Conservation (phyloP, 352 stramenopile genomes). For the Phytopythium montanum region DNA sequence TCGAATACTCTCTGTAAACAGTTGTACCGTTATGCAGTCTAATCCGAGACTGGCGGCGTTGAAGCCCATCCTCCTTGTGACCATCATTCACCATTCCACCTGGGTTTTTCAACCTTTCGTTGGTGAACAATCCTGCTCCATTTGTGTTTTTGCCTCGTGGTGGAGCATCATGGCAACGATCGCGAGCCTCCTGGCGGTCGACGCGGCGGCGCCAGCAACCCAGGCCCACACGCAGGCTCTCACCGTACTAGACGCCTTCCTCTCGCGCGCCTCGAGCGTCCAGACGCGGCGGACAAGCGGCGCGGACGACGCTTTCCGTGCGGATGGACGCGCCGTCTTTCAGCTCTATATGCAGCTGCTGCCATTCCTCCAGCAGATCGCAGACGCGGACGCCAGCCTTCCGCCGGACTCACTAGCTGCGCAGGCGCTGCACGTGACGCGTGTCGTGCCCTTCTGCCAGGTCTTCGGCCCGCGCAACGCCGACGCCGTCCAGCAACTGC, state of each 20-base stretch:
- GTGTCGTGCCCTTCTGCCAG: slow-evolving; percentile 61
- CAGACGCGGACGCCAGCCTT: too few relatives aligned
- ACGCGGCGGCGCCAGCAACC: background rate
- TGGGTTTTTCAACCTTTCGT: background rate
- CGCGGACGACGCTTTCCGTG: slow-evolving; percentile 8
- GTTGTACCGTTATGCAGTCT: background rate
- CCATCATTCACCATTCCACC: background rate
- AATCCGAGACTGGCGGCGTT: background rate
- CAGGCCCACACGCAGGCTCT: slow-evolving; percentile 11
- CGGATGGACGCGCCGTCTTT: slow-evolving; percentile 24
- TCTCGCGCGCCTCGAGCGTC: slow-evolving; percentile 13
- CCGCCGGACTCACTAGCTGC: slow-evolving; percentile 12
- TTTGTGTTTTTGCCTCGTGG: background rate
- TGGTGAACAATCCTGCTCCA: background rate
- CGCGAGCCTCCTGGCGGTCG: background rate
- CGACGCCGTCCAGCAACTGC: slow-evolving; percentile 17
- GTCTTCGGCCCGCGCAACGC: slow-evolving; percentile 39
- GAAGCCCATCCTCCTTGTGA: background rate
- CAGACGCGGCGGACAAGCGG: slow-evolving; percentile 10
- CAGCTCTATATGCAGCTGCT: slow-evolving; percentile 32
- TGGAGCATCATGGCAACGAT: background rate
- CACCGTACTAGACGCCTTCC: slow-evolving; percentile 29
- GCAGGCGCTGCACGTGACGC: slow-evolving; percentile 44
- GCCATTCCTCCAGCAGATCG: slow-evolving; percentile 2
- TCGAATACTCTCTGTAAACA: background rate